Evolutionary conservation across 1,284 basidiomycete species (phyloP).

Genomic region (Sporisorium graminicola): DNA sequence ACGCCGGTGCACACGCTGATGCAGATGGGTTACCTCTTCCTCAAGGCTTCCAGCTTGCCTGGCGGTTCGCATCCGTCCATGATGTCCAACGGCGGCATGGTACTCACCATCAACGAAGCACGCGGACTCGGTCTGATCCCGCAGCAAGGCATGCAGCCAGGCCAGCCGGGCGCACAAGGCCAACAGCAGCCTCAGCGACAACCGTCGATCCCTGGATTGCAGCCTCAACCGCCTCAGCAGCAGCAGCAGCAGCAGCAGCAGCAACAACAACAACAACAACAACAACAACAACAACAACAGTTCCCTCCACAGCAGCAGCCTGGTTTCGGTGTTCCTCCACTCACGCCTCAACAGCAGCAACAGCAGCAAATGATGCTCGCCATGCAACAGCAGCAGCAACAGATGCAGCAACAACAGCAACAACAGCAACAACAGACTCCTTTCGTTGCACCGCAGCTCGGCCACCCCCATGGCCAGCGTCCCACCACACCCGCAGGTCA

Average conservation of each 20-base stretch:
- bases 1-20: slow-evolving; percentile 59
- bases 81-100: slow-evolving; percentile 58
- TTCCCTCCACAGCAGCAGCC: slow-evolving; percentile 29
- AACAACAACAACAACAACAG: slow-evolving; percentile 22
- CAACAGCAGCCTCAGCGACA: slow-evolving; percentile 21
- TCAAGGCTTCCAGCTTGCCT: slow-evolving; percentile 59
- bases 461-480: slow-evolving; percentile 45
- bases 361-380: slow-evolving; percentile 41
- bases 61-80: slow-evolving; percentile 43
- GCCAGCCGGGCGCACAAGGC: slow-evolving; percentile 3
- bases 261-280: slow-evolving; percentile 18
- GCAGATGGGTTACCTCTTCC: slow-evolving; percentile 65
- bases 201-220: slow-evolving; percentile 11
- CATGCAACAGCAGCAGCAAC: slow-evolving; percentile 43
- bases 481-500: slow-evolving; percentile 39
- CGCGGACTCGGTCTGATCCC: slow-evolving; percentile 59
- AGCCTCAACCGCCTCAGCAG: slow-evolving; percentile 12
- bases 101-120: slow-evolving; percentile 64
- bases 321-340: slow-evolving; percentile 11
- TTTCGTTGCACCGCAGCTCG: slow-evolving; percentile 37
- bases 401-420: slow-evolving; percentile 34
- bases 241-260: slow-evolving; percentile 18
- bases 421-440: slow-evolving; percentile 46
- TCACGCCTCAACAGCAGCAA: slow-evolving; percentile 23
- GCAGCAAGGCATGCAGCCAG: slow-evolving; percentile 37